Percentiles rank a stretch among this genome's conserved stretches.
These are phyloP conservation scores for Phytophthora vignae DNA, from an alignment of 352 stramenopile species.

Conservation along the genomic window DNA sequence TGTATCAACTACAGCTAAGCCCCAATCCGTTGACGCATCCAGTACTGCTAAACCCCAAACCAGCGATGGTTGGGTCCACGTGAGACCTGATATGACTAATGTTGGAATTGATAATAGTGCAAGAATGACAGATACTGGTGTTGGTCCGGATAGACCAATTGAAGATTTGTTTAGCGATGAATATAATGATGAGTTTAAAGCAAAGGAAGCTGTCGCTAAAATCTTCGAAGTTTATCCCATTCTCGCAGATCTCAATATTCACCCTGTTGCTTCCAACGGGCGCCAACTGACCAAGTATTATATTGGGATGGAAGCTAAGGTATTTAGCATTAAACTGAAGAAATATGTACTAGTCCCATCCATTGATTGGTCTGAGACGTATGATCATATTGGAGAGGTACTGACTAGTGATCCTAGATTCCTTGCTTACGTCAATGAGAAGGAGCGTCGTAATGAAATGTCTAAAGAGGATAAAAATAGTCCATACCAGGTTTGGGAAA, in stretches of 20 bases:
- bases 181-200: neutral
- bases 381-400: slow-evolving; percentile 10
- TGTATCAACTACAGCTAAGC: too few species aligned
- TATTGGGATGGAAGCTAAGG: slow-evolving; percentile 2
- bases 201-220: slow-evolving; percentile 1
- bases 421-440: slow-evolving; percentile 8
- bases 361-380: slow-evolving; percentile 17
- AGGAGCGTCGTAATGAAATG: slow-evolving; percentile 3
- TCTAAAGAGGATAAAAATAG: slow-evolving; percentile 15
- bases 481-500: neutral
- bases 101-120: too few species aligned
- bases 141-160: neutral
- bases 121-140: neutral
- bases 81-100: too few species aligned
- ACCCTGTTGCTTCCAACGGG: slow-evolving; percentile 1
- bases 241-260: neutral
- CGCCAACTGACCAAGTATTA: slow-evolving; percentile 4
- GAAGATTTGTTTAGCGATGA: slow-evolving; percentile 3
- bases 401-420: slow-evolving; percentile 13
- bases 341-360: slow-evolving; percentile 3
- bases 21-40: too few species aligned
- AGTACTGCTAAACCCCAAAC: too few species aligned
- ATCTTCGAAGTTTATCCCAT: neutral
- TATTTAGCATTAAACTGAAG: slow-evolving; percentile 1
- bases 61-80: too few species aligned